Evolutionary conservation across 2,329 filamentous ascomycete species (phyloP), one percentile per base, ranked within the genome.

Genomic region (Aplosporella prunicola): DNA sequence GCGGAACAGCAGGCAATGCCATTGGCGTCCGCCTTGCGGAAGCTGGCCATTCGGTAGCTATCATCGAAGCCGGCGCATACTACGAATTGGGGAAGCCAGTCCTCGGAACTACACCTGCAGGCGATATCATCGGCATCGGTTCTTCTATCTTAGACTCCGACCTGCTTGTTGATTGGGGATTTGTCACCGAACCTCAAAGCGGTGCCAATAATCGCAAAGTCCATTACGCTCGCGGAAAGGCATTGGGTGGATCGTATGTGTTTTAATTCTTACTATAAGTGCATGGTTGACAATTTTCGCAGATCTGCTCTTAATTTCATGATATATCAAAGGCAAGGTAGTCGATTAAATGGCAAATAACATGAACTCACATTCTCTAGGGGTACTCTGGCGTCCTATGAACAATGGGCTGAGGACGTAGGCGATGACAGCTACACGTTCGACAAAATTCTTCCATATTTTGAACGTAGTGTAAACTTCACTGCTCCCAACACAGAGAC

Each of bases 71-170:
- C 2, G 48, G 48, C 25, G 45, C 45, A 5, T 60, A 56, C 45
- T 60, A 58, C 32, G 49, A 61, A 35, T 29, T 54, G n/a, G 44
- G 50, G 27, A 58, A 55, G 16, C 42, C 43, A 4, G 5, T 47
- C 5, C 34, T 46, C 13, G 41, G 38, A 1, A 39, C 39, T 2
- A 48, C 48, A 5, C 51, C 51, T 4, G 47, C 43, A 14, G 46
- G 47, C 13, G 48, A 48, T 34, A 43, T 52, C 7, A 30, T 53
- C 14, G 46, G 44, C 16, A 42, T 45, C 9, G 48, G 50, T 2
- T 39, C 44, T 5, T 45, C 40, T 31, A 42, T 44, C 5, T 11
- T 39, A 0, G 52, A 56, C 9, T 42, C 47, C 6, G 49, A 52
- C 32, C 47, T 47, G 2, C 20, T 47, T 2, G 45, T 55, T 3